A percentile compares a stretch with the other conserved stretches of the same genome.
Conservation (phyloP, 257 asterid genomes). For the Ballota nigra region DNA sequence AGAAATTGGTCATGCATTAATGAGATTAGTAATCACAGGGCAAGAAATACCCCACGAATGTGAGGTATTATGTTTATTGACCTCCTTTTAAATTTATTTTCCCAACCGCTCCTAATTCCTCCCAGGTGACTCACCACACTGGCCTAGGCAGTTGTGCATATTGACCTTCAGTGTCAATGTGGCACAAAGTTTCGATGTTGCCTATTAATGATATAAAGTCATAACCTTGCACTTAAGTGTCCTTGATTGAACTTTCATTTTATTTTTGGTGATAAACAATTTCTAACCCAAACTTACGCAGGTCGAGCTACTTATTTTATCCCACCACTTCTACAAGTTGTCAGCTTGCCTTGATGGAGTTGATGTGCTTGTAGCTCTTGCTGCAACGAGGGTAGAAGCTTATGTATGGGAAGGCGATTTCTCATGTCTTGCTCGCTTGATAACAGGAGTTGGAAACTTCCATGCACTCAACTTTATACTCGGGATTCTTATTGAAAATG, state of each 20-base stretch:
- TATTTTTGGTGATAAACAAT: neutral
- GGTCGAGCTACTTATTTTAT: constrained; percentile 97
- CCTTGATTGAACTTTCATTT: neutral
- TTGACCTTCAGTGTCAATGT: too few species aligned
- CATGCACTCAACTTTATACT: constrained; percentile 93
- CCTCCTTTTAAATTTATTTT: too few species aligned
- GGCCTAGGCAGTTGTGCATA: too few species aligned
- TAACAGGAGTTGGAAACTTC: constrained; percentile 96
- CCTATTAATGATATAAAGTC: neutral
- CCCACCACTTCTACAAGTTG: constrained; percentile 98
- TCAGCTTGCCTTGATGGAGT: constrained; percentile 98
- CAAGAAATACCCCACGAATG: constrained; percentile 99
- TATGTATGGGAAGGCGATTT: constrained; percentile 96
- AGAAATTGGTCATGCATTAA: constrained; percentile 93
- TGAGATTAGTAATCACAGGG: constrained; percentile 96
- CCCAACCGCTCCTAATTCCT: too few species aligned
- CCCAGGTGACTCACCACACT: too few species aligned
- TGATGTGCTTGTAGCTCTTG: constrained; percentile 98
- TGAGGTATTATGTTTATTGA: constrained; percentile 55
- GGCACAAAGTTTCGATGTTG: neutral
- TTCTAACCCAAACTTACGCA: constrained; percentile 34
- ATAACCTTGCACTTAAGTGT: neutral
- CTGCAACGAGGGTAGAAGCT: constrained; percentile 94
- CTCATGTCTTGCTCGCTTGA: constrained; percentile 94
- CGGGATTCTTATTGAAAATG: constrained; percentile 89